Percentiles rank a stretch among this genome's conserved stretches.
Conservation (phyloP, 2,329 filamentous ascomycete genomes). For the Sclerotinia glacialis region DNA sequence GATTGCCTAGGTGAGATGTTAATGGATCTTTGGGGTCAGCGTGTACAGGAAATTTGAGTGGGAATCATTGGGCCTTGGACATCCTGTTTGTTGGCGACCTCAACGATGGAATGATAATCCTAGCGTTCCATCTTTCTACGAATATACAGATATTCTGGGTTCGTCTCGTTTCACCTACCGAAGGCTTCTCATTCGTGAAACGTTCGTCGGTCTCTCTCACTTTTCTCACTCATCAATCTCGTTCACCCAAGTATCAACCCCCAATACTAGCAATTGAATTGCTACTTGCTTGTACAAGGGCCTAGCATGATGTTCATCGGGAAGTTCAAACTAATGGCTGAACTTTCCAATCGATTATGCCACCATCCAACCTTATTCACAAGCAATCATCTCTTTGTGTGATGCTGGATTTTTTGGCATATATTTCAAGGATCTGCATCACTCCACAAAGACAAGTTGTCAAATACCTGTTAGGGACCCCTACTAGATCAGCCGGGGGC, state of each 20-base stretch:
- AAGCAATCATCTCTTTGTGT: too few species aligned
- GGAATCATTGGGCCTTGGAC: not conserved
- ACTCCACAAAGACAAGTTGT: not conserved
- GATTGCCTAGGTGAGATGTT: not conserved
- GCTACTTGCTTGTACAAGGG: too few species aligned
- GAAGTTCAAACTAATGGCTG: not conserved
- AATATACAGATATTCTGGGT: not conserved
- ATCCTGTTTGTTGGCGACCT: not conserved
- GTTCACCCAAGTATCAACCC: fast-evolving
- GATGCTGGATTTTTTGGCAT: not conserved
- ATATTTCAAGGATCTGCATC: not conserved
- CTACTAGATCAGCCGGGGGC: not conserved
- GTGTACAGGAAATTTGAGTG: not conserved
- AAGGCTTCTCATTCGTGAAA: not conserved
- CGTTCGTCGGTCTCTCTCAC: not conserved
- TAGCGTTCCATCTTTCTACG: not conserved
- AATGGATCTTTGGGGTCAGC: not conserved
- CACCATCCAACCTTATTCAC: not conserved
- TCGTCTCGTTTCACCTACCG: not conserved
- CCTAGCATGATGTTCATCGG: too few species aligned
- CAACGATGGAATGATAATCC: not conserved
- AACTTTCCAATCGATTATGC: not conserved
- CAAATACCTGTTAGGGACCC: not conserved
- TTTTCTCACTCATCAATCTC: too few species aligned
- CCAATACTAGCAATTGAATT: not conserved